Evolutionary conservation across 257 asterid genomes (phyloP), one percentile per base, ranked within the genome.

Genomic region (Orobanche coerulescens): DNA sequence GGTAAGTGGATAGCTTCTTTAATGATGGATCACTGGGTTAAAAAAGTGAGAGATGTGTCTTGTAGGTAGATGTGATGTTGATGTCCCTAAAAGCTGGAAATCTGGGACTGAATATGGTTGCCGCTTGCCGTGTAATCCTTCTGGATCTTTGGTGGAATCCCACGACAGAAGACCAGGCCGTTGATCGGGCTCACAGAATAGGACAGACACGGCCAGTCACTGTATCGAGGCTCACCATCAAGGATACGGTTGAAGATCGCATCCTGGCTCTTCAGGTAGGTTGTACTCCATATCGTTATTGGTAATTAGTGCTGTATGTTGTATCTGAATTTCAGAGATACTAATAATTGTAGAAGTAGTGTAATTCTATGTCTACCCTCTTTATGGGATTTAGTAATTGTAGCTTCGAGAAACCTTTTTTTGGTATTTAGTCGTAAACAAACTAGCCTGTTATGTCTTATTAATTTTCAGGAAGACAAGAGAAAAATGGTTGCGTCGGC

Each of bases 81-180:
- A 93, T 93, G 97, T 93, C 99, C 31, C 82, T 93, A 37, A 89
- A 93, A 83, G 99, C 99, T 49, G 99, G 99, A 59, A 93, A 89
- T 76, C 86, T 93, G 44, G 99, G 99, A 24, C 86, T 93, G 72
- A 93, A 93, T 67, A 93, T 89, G 97, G 99, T 93, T 76, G 99
- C 97, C 15, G 99, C 99, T 31, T 80, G 84, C 71, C 97, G 86
- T 2, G 95, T 93, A 58, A 86, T 93, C 65, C 95, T 93, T 69
- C 77, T 93, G 83, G 99, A 93, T 80, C 97, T 89, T 66, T 93
- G 99, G 99, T 93, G 99, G 99, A 93, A 89, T 81, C 99, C 99
- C 47, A 78, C 99, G 19, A 87, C 99, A 23, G 99, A 93, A 80
- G 99, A 93, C 72, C 99, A 93, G 78, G 99, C 99, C 37, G 71